Conservation (phyloP, 2,329 filamentous ascomycete species). For the Aspergillus ibericus region DNA sequence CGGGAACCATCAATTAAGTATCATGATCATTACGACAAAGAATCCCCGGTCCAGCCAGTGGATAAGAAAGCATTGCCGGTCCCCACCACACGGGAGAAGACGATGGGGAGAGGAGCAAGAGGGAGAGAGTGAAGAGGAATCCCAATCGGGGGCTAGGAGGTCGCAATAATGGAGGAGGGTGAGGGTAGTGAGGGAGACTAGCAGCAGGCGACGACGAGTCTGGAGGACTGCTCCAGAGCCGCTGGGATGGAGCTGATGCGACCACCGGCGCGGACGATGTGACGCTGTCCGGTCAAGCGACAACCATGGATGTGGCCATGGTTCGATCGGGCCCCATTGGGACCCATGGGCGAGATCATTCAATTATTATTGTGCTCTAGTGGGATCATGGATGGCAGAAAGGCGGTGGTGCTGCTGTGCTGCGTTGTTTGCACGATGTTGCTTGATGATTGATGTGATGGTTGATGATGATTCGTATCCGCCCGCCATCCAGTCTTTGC, state of each 20-base stretch:
- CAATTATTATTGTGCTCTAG: not conserved
- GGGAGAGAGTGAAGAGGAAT: slow-evolving; percentile 11
- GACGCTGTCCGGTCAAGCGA: slow-evolving; percentile 29
- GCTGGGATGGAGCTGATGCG: slow-evolving; percentile 28
- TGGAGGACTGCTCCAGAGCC: slow-evolving; percentile 6
- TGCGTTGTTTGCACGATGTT: not conserved
- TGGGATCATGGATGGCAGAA: no score
- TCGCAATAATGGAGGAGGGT: not conserved
- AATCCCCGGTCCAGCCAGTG: slow-evolving; percentile 28
- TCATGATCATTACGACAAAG: slow-evolving; percentile 13
- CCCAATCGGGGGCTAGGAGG: not conserved
- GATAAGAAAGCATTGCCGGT: slow-evolving; percentile 17
- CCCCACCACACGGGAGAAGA: slow-evolving; percentile 16
- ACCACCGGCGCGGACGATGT: slow-evolving; percentile 38
- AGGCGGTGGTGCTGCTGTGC: not conserved
- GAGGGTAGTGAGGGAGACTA: no score
- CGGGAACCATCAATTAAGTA: slow-evolving; percentile 12
- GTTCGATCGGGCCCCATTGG: not conserved
- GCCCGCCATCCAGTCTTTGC: not conserved
- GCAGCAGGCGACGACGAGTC: not conserved
- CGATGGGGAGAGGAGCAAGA: slow-evolving; percentile 2
- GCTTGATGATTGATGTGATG: no score
- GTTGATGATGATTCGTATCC: not conserved
- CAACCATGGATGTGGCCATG: slow-evolving; percentile 8
- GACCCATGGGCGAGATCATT: not conserved